Conservation (phyloP, 73 alveolate genomes). For the Tetrahymena malaccensis region DNA sequence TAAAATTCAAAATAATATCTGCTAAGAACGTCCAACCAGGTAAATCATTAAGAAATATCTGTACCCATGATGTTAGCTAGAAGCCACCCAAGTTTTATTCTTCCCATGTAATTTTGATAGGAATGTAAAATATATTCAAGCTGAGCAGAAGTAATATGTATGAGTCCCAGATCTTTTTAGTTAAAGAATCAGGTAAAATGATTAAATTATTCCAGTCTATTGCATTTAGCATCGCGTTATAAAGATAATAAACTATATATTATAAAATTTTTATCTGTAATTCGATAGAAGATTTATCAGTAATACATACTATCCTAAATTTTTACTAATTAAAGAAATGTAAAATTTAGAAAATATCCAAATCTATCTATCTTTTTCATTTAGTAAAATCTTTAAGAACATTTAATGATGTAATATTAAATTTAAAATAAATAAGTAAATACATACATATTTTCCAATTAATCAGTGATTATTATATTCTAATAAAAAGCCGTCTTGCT, state of each 20-base stretch:
- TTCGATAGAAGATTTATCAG: neutral
- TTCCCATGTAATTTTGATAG: constrained; percentile 28
- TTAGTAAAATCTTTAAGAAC: too few relatives aligned
- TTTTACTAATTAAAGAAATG: neutral
- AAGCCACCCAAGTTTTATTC: constrained; percentile 1
- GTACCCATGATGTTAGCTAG: neutral
- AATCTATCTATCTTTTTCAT: too few relatives aligned
- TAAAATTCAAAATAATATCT: constrained; percentile 55
- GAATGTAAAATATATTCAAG: constrained; percentile 22
- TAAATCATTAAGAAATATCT: constrained; percentile 3
- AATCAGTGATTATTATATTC: neutral
- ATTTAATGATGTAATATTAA: neutral
- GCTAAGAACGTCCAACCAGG: constrained; percentile 44
- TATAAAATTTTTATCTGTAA: neutral
- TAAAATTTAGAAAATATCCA: too few relatives aligned
- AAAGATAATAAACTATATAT: neutral
- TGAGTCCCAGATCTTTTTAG: constrained; percentile 28
- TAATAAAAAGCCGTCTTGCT: neutral
- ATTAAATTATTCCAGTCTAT: neutral
- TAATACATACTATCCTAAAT: neutral
- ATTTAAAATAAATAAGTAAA: neutral
- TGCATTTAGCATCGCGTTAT: neutral
- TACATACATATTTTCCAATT: neutral
- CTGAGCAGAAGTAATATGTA: neutral
- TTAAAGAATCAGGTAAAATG: constrained; percentile 19